These are phyloP conservation scores for Piper betle DNA, from an alignment of 164 flowering plant genomes.

Conservation along the genomic window DNA sequence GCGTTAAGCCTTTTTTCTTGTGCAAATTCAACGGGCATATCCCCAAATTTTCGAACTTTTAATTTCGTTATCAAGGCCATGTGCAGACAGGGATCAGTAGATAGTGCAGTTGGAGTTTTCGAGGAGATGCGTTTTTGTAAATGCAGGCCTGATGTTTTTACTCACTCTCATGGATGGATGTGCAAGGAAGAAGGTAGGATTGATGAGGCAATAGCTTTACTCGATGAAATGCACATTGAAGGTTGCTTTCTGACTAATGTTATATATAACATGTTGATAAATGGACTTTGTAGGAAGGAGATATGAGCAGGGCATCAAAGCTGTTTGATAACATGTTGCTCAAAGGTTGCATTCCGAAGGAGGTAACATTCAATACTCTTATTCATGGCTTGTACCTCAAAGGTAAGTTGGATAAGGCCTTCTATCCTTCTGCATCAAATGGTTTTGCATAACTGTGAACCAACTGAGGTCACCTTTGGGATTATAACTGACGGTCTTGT, in stretches of 20 bases:
- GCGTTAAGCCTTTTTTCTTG: conserved; percentile 39
- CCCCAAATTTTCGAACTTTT: conserved; percentile 50
- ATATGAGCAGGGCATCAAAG: conserved; percentile 55
- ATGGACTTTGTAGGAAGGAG: conserved; percentile 65
- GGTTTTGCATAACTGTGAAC: conserved; percentile 51
- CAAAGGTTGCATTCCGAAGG: conserved; percentile 79
- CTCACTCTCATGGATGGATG: conserved; percentile 93
- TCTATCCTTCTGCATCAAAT: conserved; percentile 45
- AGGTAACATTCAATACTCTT: conserved; percentile 68
- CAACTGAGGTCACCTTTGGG: conserved; percentile 67
- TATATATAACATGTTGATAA: conserved; percentile 58
- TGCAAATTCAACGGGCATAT: conserved; percentile 21
- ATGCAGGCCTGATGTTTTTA: conserved; percentile 59
- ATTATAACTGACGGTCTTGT: conserved; percentile 73
- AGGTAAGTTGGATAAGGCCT: conserved; percentile 79
- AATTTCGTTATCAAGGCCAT: conserved; percentile 63
- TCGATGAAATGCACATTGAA: conserved; percentile 93
- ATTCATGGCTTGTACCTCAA: conserved; percentile 65
- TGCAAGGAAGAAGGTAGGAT: conserved; percentile 58
- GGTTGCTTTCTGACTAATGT: conserved; percentile 57
- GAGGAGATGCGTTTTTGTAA: conserved; percentile 49
- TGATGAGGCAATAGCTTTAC: conserved; percentile 66
- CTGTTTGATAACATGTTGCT: conserved; percentile 77
- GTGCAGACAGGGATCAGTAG: conserved; percentile 55
- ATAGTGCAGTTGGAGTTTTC: conserved; percentile 49